Conservation (phyloP, 768 basidiomycete species). For the Amanita molliuscula region DNA sequence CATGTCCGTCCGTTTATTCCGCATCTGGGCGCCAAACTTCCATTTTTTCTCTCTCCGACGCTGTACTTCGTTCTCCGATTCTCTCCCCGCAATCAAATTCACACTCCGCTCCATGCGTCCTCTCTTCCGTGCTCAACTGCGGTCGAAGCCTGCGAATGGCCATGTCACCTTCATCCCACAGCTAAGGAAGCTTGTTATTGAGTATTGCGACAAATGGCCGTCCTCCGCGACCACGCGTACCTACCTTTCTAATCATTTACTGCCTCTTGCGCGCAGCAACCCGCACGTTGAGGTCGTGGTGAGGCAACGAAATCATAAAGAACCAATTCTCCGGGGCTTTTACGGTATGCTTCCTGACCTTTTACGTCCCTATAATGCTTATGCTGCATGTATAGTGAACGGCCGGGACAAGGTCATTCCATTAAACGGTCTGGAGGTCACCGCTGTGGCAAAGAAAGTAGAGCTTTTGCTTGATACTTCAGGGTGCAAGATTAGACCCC, state of each 20-base stretch:
- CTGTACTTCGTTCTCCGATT: conserved; percentile 9
- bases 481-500: conserved; percentile 72
- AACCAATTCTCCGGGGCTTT: conserved; percentile 77
- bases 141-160: conserved; percentile 64
- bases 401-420: conserved; percentile 83
- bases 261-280: conserved; percentile 55
- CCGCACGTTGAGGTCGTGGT: conserved; percentile 84
- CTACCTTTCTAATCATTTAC: conserved; percentile 55
- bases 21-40: background rate
- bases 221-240: conserved; percentile 64
- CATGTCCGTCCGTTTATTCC: conserved; percentile 29
- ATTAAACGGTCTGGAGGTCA: conserved; percentile 65
- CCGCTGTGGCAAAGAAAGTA: conserved; percentile 67
- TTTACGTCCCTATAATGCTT: conserved; percentile 9
- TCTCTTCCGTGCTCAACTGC: conserved; percentile 34
- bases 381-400: conserved; percentile 47
- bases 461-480: conserved; percentile 80
- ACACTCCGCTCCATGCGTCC: conserved; percentile 11
- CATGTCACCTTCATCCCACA: conserved; percentile 65
- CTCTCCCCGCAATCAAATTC: background rate
- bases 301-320: conserved; percentile 59
- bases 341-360: conserved; percentile 40
- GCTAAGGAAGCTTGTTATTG: conserved; percentile 80
- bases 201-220: conserved; percentile 78
- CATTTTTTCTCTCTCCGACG: background rate